phyloP scores from a whole-genome alignment of 345 rosid species.

The Gynandropsis gynandra region DNA sequence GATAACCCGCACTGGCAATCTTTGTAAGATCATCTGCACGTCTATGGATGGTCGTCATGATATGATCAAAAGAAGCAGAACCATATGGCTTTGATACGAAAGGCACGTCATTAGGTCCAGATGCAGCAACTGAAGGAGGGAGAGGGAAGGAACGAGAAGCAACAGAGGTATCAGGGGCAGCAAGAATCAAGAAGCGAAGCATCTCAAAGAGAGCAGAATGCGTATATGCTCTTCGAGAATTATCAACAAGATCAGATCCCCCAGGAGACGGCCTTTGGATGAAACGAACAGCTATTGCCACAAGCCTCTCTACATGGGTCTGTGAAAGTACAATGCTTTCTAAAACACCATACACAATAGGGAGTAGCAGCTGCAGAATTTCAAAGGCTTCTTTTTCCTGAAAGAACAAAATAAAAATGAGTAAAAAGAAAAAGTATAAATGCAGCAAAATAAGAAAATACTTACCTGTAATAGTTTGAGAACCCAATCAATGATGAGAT shows the following conservation, averaged over 20 bases:
- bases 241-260: slow-evolving; percentile 90
- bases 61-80: slow-evolving; percentile 58
- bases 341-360: slow-evolving; percentile 77
- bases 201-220: slow-evolving; percentile 82
- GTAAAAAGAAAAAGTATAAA: not conserved
- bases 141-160: slow-evolving; percentile 91
- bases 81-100: slow-evolving; percentile 62
- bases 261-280: slow-evolving; percentile 83
- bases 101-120: slow-evolving; percentile 59
- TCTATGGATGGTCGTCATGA: slow-evolving; percentile 64
- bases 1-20: slow-evolving; percentile 63
- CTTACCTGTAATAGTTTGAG: slow-evolving; percentile 72
- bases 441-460: not conserved
- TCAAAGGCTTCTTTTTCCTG: slow-evolving; percentile 85
- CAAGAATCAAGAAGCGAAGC: slow-evolving; percentile 81
- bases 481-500: slow-evolving; percentile 90
- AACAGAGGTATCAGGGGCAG: slow-evolving; percentile 94
- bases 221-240: slow-evolving; percentile 91
- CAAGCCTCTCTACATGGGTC: slow-evolving; percentile 73
- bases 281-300: slow-evolving; percentile 65
- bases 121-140: slow-evolving; percentile 65
- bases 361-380: slow-evolving; percentile 77
- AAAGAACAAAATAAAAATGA: slow-evolving; percentile 23
- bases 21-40: slow-evolving; percentile 68
- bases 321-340: slow-evolving; percentile 84